Evolutionary conservation across 306 rosid species (phyloP).

Genomic region (Trichosanthes truncata): DNA sequence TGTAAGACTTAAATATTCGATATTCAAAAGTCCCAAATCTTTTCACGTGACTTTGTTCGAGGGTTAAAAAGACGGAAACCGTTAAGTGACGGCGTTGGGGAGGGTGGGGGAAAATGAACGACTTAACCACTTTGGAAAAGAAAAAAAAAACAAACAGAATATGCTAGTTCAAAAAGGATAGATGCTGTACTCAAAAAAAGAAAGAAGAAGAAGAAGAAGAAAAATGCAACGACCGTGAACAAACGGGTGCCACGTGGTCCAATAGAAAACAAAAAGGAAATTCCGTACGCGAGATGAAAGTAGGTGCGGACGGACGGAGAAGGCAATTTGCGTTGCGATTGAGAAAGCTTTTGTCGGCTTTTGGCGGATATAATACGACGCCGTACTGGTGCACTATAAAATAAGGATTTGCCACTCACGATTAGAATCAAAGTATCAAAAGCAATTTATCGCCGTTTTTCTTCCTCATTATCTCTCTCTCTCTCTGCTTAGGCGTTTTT

Average conservation of each 20-base stretch:
- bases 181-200: neutral
- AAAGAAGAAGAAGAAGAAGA: neutral
- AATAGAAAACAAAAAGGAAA: neutral
- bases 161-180: neutral
- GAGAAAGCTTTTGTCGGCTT: neutral
- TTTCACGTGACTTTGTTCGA: neutral
- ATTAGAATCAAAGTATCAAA: neutral
- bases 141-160: neutral
- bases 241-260: neutral
- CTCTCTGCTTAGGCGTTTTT: neutral
- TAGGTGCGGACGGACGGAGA: conserved; percentile 6
- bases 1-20: neutral
- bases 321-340: neutral
- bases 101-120: neutral
- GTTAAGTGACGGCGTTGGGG: conserved; percentile 5
- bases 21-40: neutral
- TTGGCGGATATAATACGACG: neutral
- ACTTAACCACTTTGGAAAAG: neutral
- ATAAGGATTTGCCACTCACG: no score
- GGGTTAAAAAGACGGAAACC: neutral
- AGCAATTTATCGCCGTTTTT: neutral
- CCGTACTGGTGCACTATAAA: conserved; percentile 5
- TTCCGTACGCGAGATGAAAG: conserved; percentile 13
- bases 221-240: neutral
- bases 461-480: neutral